Evolutionary conservation across 108 stramenopile genomes (phyloP), one percentile per base, ranked within the genome.

Genomic region (Schizochytrium sp.): DNA sequence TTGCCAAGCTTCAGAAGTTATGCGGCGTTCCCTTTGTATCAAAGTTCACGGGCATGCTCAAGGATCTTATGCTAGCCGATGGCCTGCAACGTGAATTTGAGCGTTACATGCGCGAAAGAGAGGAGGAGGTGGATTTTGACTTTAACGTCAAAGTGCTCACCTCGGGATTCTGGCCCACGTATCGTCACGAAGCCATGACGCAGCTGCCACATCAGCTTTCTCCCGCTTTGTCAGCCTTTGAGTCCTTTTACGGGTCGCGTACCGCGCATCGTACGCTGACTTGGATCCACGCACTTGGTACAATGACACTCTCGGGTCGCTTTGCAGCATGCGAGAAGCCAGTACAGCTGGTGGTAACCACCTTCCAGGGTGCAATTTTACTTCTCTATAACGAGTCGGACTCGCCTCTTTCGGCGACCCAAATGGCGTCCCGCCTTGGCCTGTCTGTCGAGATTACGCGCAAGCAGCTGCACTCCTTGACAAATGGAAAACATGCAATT

Each of bases 31-130:
- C 96, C 72, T 98, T 98, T 91, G 99, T 98, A 60, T 96, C 98
- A 43, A 98, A 99, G 90, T 99, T 99, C 92, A 99, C 99, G 34
- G 97, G 97, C 5, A 99, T 98, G 91, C 96, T 98, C 88, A 96
- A 95, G 88, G 99, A 99, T 90, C 91, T 99, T 72, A 96, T 97
- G 18, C 96, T 98, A 72, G 97, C 98, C 60, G 94, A 89, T 58
- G 98, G 97, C 60, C 97, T 97, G 87, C 96, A 96, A 89, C 91
- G 91, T 48, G 97, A 97, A 72, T 99, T 99, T 90, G 96, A 96
- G 58, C 90, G 90, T 57, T 88, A 95, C 87, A 92, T 96, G 94
- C 93, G 94, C 60, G 92, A 92, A 53, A 87, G 91, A 45, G 6
- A 16, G 25, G 87, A 89, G 71, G 89, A 93, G 58, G 91, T 91